phyloP scores from a whole-genome alignment of 192 early-diverging fungal genomes.

The Entomortierella beljakovae region DNA sequence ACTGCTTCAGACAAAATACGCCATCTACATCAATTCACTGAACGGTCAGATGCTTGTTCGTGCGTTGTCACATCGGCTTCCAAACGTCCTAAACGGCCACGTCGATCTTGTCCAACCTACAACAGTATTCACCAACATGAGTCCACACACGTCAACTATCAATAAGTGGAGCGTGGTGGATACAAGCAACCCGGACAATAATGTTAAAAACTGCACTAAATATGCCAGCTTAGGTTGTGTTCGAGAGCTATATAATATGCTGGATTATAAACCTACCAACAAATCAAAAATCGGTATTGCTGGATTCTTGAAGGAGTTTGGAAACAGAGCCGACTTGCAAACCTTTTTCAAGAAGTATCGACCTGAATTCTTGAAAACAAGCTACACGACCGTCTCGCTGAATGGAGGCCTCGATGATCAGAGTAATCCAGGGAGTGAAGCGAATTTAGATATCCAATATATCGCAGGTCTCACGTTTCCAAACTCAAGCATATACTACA shows the following conservation, averaged over 20 bases:
- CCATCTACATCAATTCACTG: not conserved
- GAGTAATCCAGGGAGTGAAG: not conserved
- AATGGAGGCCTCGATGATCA: not conserved
- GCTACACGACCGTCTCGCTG: not conserved
- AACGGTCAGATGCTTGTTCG: not conserved
- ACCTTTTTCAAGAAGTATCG: not conserved
- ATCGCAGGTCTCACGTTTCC: not conserved
- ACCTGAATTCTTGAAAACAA: not conserved
- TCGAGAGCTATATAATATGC: not conserved
- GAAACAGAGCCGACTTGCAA: not conserved
- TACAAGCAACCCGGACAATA: not conserved
- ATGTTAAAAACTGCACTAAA: not conserved
- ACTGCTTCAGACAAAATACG: constrained; percentile 7
- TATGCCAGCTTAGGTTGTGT: not conserved
- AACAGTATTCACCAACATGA: not conserved
- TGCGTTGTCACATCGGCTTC: not conserved
- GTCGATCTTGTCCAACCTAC: constrained; percentile 10
- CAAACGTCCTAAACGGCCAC: not conserved
- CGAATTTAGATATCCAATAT: constrained; percentile 15
- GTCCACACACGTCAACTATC: not conserved
- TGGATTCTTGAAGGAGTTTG: constrained; percentile 2
- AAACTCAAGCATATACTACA: not conserved
- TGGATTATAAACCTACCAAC: not conserved
- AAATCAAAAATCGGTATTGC: not conserved
- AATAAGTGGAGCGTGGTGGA: not conserved